phyloP scores from a whole-genome alignment of 225 moss, liverwort and hornwort species.

The Sphagnum contortum region DNA sequence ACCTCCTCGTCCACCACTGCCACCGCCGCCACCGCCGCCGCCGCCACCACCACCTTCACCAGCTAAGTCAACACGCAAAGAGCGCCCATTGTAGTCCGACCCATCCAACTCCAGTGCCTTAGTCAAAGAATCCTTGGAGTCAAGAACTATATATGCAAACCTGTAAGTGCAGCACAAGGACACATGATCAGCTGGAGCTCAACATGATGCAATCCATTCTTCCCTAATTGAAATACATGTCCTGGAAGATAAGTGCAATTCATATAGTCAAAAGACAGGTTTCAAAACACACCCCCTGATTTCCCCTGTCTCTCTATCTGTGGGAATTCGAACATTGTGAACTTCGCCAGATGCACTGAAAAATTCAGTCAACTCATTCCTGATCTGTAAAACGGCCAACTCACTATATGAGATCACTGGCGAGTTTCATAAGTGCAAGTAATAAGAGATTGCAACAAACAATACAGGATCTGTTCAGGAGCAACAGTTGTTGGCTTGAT shows the following conservation, averaged over 20 bases:
- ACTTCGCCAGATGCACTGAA: constrained; percentile 51
- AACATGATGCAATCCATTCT: neutral
- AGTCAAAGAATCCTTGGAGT: constrained; percentile 26
- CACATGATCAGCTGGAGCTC: neutral
- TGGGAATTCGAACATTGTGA: constrained; percentile 53
- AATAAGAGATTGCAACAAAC: too few relatives aligned
- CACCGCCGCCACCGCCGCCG: constrained; percentile 14
- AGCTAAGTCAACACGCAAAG: constrained; percentile 55
- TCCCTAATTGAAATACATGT: neutral
- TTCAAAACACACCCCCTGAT: constrained; percentile 58
- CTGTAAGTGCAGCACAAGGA: constrained; percentile 14
- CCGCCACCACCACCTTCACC: constrained; percentile 21
- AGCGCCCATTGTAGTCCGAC: constrained; percentile 43
- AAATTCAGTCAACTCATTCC: constrained; percentile 45
- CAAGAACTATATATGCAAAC: constrained; percentile 71
- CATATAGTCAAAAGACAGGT: neutral
- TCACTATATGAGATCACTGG: too few relatives aligned
- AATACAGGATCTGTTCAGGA: constrained; percentile 1
- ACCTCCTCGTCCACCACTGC: constrained; percentile 29
- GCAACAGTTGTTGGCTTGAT: too few relatives aligned
- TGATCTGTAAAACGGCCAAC: constrained; percentile 30
- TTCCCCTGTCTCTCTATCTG: constrained; percentile 52
- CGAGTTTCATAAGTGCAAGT: neutral
- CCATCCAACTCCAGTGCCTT: constrained; percentile 52
- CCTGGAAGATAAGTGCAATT: constrained; percentile 4